Conservation (phyloP, 106 monocot species). For the Chionographis japonica region DNA sequence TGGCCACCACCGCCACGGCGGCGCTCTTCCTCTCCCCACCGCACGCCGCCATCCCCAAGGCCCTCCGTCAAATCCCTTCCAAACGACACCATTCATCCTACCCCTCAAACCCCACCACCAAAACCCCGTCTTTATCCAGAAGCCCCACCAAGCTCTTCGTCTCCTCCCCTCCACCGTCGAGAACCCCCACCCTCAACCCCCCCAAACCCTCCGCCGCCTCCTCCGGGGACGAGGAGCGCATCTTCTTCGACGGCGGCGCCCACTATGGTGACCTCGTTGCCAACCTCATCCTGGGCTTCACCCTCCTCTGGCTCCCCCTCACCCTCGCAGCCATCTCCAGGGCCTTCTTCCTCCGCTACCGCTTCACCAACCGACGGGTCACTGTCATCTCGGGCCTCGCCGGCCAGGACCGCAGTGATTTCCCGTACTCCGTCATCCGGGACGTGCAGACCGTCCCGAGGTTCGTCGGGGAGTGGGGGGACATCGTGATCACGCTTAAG, state of each 20-base stretch:
- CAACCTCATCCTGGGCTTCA: conserved; percentile 66
- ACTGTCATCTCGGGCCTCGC: conserved; percentile 63
- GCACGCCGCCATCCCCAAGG: conserved; percentile 12
- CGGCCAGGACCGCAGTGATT: conserved; percentile 72
- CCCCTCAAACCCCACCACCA: background rate
- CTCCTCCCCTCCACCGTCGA: conserved; percentile 12
- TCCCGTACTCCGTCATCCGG: conserved; percentile 40
- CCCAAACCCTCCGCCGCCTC: conserved; percentile 2
- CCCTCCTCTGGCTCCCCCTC: conserved; percentile 71
- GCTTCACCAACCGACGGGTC: conserved; percentile 63
- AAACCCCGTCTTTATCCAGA: background rate
- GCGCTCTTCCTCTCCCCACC: background rate
- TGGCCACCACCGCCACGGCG: background rate
- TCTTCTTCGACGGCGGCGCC: conserved; percentile 80
- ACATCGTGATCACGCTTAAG: conserved; percentile 69
- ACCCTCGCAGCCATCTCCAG: conserved; percentile 69
- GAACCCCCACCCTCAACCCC: conserved; percentile 4
- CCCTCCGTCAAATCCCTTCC: background rate
- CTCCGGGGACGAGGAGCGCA: conserved; percentile 20
- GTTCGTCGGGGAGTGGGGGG: conserved; percentile 78
- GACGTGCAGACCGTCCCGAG: conserved; percentile 69
- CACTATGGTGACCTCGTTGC: conserved; percentile 74
- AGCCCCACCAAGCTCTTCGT: conserved; percentile 10
- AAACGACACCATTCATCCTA: background rate
- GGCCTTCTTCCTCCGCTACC: conserved; percentile 72